A percentile compares a stretch with the other conserved stretches of the same genome.
Conservation (phyloP, 2,329 filamentous ascomycete genomes). For the Colletotrichum theobromicola region DNA sequence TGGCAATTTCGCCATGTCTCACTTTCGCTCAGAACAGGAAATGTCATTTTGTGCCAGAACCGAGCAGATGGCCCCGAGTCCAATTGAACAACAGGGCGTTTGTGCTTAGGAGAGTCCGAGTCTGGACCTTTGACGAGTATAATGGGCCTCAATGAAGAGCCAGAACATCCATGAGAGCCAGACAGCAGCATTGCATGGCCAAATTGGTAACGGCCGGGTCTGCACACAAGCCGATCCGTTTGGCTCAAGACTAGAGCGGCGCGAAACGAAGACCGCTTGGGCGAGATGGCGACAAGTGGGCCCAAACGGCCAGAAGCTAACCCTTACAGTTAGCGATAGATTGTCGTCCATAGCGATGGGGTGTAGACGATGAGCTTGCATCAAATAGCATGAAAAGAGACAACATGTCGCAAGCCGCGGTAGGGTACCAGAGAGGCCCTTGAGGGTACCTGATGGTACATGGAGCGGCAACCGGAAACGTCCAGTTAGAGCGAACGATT, state of each 20-base stretch:
- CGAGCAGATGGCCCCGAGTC: background rate
- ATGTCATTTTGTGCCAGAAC: background rate
- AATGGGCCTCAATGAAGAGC: background rate
- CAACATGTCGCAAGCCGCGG: conserved; percentile 14
- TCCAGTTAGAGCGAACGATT: background rate
- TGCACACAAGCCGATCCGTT: background rate
- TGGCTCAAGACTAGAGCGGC: background rate
- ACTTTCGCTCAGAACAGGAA: background rate
- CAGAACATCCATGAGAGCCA: background rate
- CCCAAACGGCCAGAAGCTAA: background rate
- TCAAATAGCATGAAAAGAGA: background rate
- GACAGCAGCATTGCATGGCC: background rate
- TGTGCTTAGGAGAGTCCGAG: background rate
- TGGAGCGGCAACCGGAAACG: background rate
- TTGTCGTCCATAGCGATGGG: background rate
- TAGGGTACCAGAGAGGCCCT: background rate
- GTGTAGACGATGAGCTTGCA: background rate
- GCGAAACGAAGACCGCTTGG: background rate
- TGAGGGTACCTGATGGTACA: conserved; percentile 3
- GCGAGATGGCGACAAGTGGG: background rate
- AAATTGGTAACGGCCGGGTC: background rate
- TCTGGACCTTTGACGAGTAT: background rate
- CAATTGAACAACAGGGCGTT: background rate
- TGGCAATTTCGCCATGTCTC: background rate
- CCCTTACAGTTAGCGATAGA: background rate